Evolutionary conservation across 1,284 basidiomycete genomes (phyloP), one percentile per base, ranked within the genome.

Genomic region (Trichosporon faecale): DNA sequence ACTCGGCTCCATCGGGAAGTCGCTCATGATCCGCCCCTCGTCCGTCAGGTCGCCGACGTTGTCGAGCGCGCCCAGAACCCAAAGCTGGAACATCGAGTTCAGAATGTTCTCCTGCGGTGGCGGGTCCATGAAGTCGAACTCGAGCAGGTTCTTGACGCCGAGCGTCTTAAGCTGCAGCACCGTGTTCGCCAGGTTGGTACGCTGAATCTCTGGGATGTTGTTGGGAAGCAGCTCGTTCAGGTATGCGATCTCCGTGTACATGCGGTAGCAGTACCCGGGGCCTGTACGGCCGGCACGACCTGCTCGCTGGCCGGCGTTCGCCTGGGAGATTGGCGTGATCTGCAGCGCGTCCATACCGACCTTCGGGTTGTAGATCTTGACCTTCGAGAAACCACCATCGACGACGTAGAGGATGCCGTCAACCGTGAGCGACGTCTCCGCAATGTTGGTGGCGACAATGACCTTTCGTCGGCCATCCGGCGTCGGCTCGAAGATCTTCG

Each of bases 331-430:
- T 0, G 97, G 97, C 7, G 96, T 99, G 76, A 99, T 98, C 81
- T 99, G 96, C 63, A 99, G 85, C 9, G 95, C 94, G 78, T 99
- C 97, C 97, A 99, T 99, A 73, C 97, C 97, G 72, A 99, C 94
- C 82, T 95, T 94, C 8, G 97, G 95, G 78, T 99, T 99, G 86
- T 99, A 99, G 44, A 99, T 95, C 83, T 99, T 99, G 73, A 98
- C 87, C 84, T 99, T 99, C 64, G 93, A 97, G 84, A 94, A 99
- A 0, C 97, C 97, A 0, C 93, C 89, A 79, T 99, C 97, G 3
- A 99, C 93, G 40, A 99, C 97, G 77, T 92, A 99, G 66, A 98
- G 87, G 78, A 99, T 99, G 78, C 97, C 97, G 78, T 99, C 97
- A 71, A 99, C 95, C 8, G 95, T 98, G 72, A 99, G 84, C 2